Base-by-base conservation (phyloP, 2,329 filamentous ascomycete species). In the Claviceps paspali region DNA sequence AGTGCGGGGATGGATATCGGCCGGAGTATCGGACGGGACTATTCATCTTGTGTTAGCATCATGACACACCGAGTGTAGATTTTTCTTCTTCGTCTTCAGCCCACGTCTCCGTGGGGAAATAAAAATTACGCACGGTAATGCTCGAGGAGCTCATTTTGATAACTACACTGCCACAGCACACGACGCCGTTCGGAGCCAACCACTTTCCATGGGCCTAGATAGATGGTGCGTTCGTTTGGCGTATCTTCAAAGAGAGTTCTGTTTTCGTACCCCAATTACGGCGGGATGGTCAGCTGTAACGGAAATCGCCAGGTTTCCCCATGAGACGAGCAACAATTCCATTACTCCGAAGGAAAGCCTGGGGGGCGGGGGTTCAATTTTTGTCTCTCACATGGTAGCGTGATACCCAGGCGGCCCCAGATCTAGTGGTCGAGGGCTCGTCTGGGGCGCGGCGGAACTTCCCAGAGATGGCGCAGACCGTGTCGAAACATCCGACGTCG, bases 201-300 rank as follows among this genome's bases (percentile, higher is more conserved):
- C 26, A 69, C 57, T 46, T 69, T 64, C 66, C 65, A 70, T 4
- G 66, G 66, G n/a, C 67, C 67, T 6, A 70, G 58, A 42, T 69
- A 69, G 32, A 70, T 55, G 10, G 65, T 67, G 33, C 57, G 59
- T 46, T 70, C 65, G 46, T 64, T 58, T 26, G 59, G 47, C 6
- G 65, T 67, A 34, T 64, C 61, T 45, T 68, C 64, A 41, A 64
- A 69, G n/a, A 70, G 58, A 32, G 58, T 63, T 56, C 66, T 70
- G 47, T 22, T 29, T 29, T 21, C 15, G 18, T 18, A 17, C 10
- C 41, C 29, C 27, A 37, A 14, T 32, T 18, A 11, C 33, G 35
- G 33, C 36, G 45, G 30, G 43, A 49, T 44, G 49, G 45, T 44
- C 38, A 47, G 34, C 31, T 33, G n/a, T n/a, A n/a, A n/a, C n/a